Evolutionary conservation across 2,329 filamentous ascomycete species (phyloP).

Genomic region (Hypocreales sp.): DNA sequence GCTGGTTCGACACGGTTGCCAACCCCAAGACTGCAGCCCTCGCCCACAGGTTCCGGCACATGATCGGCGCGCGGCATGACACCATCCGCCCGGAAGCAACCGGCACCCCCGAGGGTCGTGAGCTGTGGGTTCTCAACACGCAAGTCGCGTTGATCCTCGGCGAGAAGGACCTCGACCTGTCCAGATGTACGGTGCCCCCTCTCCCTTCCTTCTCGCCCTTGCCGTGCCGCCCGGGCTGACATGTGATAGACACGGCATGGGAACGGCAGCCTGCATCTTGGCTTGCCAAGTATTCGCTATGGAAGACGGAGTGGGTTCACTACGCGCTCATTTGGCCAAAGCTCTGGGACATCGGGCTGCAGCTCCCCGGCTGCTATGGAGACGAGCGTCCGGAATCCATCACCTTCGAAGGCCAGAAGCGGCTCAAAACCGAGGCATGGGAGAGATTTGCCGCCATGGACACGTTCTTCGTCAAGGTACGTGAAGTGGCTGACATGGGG

Average conservation of each 20-base stretch:
- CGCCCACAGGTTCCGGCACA: slow-evolving; percentile 37
- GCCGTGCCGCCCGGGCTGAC: too few species aligned
- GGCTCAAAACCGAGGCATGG: slow-evolving; percentile 32
- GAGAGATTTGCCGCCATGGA: slow-evolving; percentile 40
- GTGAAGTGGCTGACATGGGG: slow-evolving; percentile 3
- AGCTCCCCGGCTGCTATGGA: slow-evolving; percentile 36
- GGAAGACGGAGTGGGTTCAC: slow-evolving; percentile 39
- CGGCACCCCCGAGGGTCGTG: slow-evolving; percentile 38
- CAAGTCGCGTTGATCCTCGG: slow-evolving; percentile 48
- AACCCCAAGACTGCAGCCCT: slow-evolving; percentile 34
- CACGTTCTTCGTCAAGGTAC: slow-evolving; percentile 53
- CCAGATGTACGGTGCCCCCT: slow-evolving; percentile 33
- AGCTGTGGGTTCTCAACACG: slow-evolving; percentile 51
- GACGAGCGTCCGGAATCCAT: slow-evolving; percentile 26
- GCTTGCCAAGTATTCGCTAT: slow-evolving; percentile 42
- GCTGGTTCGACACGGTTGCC: slow-evolving; percentile 39
- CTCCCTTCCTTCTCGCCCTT: slow-evolving; percentile 1
- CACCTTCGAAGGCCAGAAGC: slow-evolving; percentile 25
- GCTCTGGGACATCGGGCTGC: slow-evolving; percentile 35
- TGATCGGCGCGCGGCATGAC: slow-evolving; percentile 48
- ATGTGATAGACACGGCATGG: slow-evolving; percentile 44
- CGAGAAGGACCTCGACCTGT: slow-evolving; percentile 45
- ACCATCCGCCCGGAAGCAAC: slow-evolving; percentile 40
- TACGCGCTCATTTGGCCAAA: slow-evolving; percentile 37
- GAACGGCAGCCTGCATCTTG: slow-evolving; percentile 34